Percentiles rank a stretch among this genome's conserved stretches.
Evolutionary conservation across 2,329 filamentous ascomycete genomes (phyloP).

Genomic region (Nannizziopsis barbatae): DNA sequence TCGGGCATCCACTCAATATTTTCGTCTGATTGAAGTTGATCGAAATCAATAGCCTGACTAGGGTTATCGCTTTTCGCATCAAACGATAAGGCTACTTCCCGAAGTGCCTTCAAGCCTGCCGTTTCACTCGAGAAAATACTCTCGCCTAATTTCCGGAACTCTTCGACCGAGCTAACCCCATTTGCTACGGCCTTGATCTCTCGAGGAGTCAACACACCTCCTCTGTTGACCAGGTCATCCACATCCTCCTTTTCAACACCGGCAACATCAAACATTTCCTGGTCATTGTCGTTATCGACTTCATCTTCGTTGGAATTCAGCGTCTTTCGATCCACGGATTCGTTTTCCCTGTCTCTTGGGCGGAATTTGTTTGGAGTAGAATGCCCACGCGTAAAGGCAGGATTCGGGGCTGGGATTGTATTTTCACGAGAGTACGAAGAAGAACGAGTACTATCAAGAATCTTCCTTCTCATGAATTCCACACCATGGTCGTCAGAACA

Average conservation of each 20-base stretch:
- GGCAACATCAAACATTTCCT: constrained; percentile 18
- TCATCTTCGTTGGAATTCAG: constrained; percentile 19
- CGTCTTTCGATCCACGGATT: constrained; percentile 11
- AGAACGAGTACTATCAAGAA: constrained; percentile 8
- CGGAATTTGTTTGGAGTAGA: constrained; percentile 13
- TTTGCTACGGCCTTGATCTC: constrained; percentile 34
- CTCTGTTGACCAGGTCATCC: constrained; percentile 23
- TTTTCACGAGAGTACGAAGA: constrained; percentile 13
- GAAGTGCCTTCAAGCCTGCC: constrained; percentile 13
- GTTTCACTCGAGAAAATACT: constrained; percentile 27
- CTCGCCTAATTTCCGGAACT: constrained; percentile 35
- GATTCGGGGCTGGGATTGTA: neutral
- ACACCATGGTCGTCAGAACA: constrained; percentile 40
- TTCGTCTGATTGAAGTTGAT: constrained; percentile 8
- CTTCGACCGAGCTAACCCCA: constrained; percentile 28
- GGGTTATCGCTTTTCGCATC: neutral
- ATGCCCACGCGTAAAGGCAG: neutral
- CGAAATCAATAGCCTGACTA: constrained; percentile 7
- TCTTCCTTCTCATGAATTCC: constrained; percentile 34
- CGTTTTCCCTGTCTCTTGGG: constrained; percentile 12
- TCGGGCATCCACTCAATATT: constrained; percentile 14
- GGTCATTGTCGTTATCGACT: constrained; percentile 19
- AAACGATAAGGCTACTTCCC: neutral
- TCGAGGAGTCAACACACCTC: constrained; percentile 32
- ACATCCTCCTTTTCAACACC: constrained; percentile 17